Percentiles rank a stretch among this genome's conserved stretches.
Conservation (phyloP, 768 basidiomycete genomes). For the Boletus subcaerulescens region DNA sequence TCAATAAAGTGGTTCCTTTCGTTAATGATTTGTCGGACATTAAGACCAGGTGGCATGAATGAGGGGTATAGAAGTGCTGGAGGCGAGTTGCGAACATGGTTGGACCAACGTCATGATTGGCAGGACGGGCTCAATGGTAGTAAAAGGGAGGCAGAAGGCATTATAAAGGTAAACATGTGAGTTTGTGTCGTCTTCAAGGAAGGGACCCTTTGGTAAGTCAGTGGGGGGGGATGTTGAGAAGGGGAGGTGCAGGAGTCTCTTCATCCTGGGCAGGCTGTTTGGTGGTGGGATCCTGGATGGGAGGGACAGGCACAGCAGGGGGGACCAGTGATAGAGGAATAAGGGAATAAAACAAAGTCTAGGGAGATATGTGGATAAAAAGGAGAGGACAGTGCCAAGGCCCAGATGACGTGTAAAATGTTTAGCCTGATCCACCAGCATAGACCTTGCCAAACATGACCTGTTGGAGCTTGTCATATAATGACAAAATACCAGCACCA, state of each 20-base stretch:
- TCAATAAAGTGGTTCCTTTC: conserved; percentile 92
- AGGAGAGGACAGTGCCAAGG: conserved; percentile 29
- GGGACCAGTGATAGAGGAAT: conserved; percentile 15
- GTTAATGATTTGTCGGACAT: conserved; percentile 85
- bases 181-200: conserved; percentile 74
- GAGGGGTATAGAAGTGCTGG: conserved; percentile 83
- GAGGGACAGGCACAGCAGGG: conserved; percentile 26
- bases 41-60: conserved; percentile 87
- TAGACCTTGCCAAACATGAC: conserved; percentile 99
- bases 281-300: conserved; percentile 14
- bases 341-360: conserved; percentile 35
- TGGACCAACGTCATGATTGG: conserved; percentile 49
- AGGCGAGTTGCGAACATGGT: conserved; percentile 66
- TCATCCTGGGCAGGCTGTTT: conserved; percentile 52
- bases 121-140: conserved; percentile 69
- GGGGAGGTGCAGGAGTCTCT: conserved; percentile 38
- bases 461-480: conserved; percentile 98
- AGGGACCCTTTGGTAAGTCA: conserved; percentile 69
- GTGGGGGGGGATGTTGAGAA: conserved; percentile 45
- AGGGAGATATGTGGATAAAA: conserved; percentile 28
- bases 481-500: conserved; percentile 98
- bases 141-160: conserved; percentile 80
- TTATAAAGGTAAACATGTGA: conserved; percentile 88
- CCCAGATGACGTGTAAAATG: conserved; percentile 19
- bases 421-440: conserved; percentile 70